phyloP scores from a whole-genome alignment of 2,329 filamentous ascomycete genomes.

The Alternaria novae-zelandiae region DNA sequence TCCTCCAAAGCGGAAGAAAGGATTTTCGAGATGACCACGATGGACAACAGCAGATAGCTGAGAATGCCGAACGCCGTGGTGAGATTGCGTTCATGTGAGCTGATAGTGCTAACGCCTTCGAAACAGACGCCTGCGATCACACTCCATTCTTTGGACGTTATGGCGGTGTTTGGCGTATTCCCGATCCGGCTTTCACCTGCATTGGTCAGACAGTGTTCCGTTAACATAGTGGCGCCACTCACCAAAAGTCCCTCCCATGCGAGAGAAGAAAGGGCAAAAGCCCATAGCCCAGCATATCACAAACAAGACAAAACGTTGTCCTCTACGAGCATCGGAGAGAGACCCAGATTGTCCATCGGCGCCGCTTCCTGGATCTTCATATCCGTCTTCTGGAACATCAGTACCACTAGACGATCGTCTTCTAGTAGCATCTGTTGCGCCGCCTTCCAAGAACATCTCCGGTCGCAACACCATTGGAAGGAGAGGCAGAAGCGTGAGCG shows the following conservation, averaged over 20 bases:
- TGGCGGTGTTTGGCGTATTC: neutral
- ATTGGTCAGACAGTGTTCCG: neutral
- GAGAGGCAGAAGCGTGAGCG: constrained; percentile 27
- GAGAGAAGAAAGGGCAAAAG: constrained; percentile 27
- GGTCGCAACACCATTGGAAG: constrained; percentile 14
- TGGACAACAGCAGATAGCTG: constrained; percentile 13
- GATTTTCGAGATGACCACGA: constrained; percentile 11
- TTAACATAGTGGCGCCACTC: neutral
- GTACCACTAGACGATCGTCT: neutral
- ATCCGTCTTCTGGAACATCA: too few relatives aligned
- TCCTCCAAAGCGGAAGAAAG: neutral
- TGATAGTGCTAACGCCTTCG: neutral
- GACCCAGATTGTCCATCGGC: neutral
- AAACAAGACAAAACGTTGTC: constrained; percentile 15
- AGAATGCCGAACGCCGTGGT: constrained; percentile 8
- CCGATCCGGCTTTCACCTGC: constrained; percentile 13
- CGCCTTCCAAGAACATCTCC: neutral
- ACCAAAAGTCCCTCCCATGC: constrained; percentile 22
- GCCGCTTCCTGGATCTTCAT: neutral
- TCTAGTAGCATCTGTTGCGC: neutral
- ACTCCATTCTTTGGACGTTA: constrained; percentile 16
- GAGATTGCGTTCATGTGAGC: neutral
- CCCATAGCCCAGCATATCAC: constrained; percentile 22
- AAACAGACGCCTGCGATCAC: constrained; percentile 10
- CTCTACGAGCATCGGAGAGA: constrained; percentile 3